Conservation (phyloP, 2,329 filamentous ascomycete genomes). For the Fusarium sp. region DNA sequence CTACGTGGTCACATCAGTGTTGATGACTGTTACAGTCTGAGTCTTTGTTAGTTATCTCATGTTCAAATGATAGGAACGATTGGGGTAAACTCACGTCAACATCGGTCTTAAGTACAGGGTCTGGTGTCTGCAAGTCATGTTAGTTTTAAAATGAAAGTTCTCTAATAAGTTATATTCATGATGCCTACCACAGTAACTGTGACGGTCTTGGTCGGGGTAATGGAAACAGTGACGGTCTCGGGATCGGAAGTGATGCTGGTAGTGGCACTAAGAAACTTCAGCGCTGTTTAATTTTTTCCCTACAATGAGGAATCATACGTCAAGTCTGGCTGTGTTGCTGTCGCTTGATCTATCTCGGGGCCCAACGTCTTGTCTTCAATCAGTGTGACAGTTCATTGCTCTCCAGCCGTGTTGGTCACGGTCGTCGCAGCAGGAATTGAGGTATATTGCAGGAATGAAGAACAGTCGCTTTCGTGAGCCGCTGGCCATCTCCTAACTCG, state of each 20-base stretch:
- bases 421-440: neutral
- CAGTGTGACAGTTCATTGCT: neutral
- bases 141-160: accelerated
- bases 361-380: neutral
- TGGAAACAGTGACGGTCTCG: neutral
- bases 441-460: neutral
- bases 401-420: neutral
- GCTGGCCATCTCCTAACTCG: neutral
- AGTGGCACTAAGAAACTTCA: neutral
- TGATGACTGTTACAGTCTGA: neutral
- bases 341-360: neutral
- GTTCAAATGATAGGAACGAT: accelerated
- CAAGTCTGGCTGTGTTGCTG: neutral
- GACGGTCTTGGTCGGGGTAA: neutral
- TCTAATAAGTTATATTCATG: accelerated
- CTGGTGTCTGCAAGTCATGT: neutral
- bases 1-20: neutral
- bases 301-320: neutral
- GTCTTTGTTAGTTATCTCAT: accelerated
- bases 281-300: accelerated
- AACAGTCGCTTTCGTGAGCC: neutral
- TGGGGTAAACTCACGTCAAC: neutral
- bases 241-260: neutral
- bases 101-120: neutral
- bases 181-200: neutral